Conservation (phyloP, 495 filamentous ascomycete genomes). For the Penicillium paradoxum region DNA sequence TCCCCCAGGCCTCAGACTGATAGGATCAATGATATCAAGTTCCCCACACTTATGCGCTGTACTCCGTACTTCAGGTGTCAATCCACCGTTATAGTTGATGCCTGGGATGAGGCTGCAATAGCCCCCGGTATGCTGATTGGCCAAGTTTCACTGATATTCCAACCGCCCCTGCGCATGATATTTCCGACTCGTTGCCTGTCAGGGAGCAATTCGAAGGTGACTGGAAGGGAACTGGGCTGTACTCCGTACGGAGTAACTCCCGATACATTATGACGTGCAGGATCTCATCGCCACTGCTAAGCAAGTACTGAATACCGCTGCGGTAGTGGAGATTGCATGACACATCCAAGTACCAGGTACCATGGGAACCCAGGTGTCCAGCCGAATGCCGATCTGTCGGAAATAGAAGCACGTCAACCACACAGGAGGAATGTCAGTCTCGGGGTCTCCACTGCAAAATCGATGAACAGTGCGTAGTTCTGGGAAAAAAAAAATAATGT, state of each 20-base stretch:
- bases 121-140: not conserved
- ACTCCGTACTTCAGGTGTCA: not conserved
- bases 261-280: constrained; percentile 12
- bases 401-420: constrained; percentile 12
- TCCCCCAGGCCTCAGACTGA: not conserved
- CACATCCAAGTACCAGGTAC: constrained; percentile 9
- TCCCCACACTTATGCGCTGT: too few relatives aligned
- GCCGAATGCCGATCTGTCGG: constrained; percentile 2
- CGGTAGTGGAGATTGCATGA: too few relatives aligned
- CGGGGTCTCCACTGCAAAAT: not conserved
- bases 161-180: not conserved
- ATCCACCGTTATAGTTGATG: not conserved
- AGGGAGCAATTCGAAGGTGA: not conserved
- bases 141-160: not conserved
- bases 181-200: not conserved
- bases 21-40: too few relatives aligned
- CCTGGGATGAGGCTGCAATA: not conserved
- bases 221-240: not conserved
- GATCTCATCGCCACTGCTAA: constrained; percentile 6
- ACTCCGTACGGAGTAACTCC: not conserved
- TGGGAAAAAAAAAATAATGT: not conserved
- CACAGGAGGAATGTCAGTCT: constrained; percentile 1
- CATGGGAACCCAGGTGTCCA: constrained; percentile 2
- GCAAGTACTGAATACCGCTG: too few relatives aligned
- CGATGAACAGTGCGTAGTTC: not conserved